Conservation (phyloP, 164 flowering plant species). For the Cinnamomum chago region DNA sequence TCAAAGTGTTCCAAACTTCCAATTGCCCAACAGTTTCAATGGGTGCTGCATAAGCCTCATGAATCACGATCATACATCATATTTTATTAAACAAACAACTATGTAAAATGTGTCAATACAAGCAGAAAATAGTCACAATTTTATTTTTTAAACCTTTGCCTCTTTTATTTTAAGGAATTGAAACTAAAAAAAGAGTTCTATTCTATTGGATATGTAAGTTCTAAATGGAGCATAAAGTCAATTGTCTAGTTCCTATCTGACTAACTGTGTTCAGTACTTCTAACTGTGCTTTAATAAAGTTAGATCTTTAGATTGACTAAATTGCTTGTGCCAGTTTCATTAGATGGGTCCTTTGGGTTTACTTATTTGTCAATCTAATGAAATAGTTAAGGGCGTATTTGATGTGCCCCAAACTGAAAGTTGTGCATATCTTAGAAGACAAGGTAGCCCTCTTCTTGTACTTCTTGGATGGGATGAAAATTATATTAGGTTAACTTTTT, state of each 20-base stretch:
- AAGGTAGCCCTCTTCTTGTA: neutral
- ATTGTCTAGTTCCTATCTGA: neutral
- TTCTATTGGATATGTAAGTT: neutral
- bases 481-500: neutral
- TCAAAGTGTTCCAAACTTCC: no score
- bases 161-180: neutral
- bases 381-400: neutral
- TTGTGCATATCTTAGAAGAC: neutral
- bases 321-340: neutral
- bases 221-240: neutral
- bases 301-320: no score
- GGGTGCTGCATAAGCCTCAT: no score
- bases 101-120: no score
- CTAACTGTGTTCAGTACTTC: no score
- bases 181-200: neutral
- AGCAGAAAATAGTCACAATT: no score
- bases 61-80: no score
- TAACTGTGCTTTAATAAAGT: no score
- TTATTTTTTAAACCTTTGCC: no score
- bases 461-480: neutral
- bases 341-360: neutral
- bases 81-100: no score
- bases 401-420: neutral
- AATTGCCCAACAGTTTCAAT: no score
- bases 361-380: neutral